phyloP scores from a whole-genome alignment of 768 basidiomycete species.

The Boletellus ananas region DNA sequence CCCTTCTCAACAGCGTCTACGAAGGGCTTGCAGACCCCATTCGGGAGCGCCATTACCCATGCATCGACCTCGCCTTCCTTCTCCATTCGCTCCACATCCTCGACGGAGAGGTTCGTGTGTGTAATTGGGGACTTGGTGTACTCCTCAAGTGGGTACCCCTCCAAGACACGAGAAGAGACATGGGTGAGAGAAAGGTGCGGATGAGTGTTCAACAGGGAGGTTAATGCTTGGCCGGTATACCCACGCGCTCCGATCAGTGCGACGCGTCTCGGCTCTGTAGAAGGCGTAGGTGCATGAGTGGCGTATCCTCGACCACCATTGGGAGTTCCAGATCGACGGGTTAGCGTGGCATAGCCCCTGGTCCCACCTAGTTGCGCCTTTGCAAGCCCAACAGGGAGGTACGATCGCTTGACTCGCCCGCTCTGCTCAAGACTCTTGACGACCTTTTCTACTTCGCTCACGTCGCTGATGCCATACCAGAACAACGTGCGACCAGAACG shows the following conservation, averaged over 20 bases:
- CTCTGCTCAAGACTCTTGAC: constrained; percentile 73
- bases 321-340: constrained; percentile 33
- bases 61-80: constrained; percentile 88
- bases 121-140: constrained; percentile 73
- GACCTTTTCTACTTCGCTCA: constrained; percentile 84
- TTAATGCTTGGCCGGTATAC: constrained; percentile 91
- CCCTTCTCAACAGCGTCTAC: constrained; percentile 90
- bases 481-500: constrained; percentile 90
- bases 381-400: constrained; percentile 54
- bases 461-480: constrained; percentile 95
- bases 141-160: constrained; percentile 70
- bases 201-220: constrained; percentile 81
- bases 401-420: constrained; percentile 82
- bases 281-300: constrained; percentile 46
- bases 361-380: constrained; percentile 19
- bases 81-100: constrained; percentile 87
- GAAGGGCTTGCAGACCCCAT: constrained; percentile 94
- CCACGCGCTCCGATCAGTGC: constrained; percentile 95
- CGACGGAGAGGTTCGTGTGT: constrained; percentile 76
- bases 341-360: constrained; percentile 19
- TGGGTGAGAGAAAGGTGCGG: constrained; percentile 89
- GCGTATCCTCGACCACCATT: constrained; percentile 74
- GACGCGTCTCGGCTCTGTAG: constrained; percentile 79
- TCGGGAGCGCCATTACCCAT: constrained; percentile 99
- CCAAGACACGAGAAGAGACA: constrained; percentile 94